Conservation (phyloP, 2,329 filamentous ascomycete genomes). For the Akanthomyces dipterigenus region DNA sequence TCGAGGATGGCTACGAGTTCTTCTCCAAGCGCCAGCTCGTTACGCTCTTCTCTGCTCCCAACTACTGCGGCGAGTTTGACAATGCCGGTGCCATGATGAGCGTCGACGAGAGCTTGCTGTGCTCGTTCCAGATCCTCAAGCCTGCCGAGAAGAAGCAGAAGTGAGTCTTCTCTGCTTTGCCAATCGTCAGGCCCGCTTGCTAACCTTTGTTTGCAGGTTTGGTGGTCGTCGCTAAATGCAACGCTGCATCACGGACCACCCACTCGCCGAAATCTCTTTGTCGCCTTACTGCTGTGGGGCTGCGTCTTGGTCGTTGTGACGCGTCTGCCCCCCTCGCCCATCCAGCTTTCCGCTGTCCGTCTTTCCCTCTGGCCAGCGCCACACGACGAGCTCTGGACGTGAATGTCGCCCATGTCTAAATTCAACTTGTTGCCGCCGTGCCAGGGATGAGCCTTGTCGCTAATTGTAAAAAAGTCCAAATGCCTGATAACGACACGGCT, state of each 20-base stretch:
- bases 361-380: constrained; percentile 1
- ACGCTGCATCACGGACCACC: constrained; percentile 16
- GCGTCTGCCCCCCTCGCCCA: constrained; percentile 5
- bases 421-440: not conserved
- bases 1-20: constrained; percentile 99
- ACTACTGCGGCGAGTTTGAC: constrained; percentile 99
- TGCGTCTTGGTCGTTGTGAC: not conserved
- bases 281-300: not conserved
- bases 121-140: constrained; percentile 99
- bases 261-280: not conserved
- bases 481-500: constrained; percentile 27
- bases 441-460: constrained; percentile 5
- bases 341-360: not conserved
- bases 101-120: constrained; percentile 95
- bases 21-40: constrained; percentile 98
- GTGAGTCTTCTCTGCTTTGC: constrained; percentile 59
- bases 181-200: constrained; percentile 32
- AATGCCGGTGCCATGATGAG: constrained; percentile 99
- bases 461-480: constrained; percentile 12
- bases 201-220: constrained; percentile 77
- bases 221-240: constrained; percentile 78
- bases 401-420: constrained; percentile 11
- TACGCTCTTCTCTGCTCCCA: constrained; percentile 94
- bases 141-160: constrained; percentile 99
- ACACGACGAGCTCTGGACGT: not conserved